Evolutionary conservation across 2,329 filamentous ascomycete genomes (phyloP).

Genomic region (Lojkania enalia): DNA sequence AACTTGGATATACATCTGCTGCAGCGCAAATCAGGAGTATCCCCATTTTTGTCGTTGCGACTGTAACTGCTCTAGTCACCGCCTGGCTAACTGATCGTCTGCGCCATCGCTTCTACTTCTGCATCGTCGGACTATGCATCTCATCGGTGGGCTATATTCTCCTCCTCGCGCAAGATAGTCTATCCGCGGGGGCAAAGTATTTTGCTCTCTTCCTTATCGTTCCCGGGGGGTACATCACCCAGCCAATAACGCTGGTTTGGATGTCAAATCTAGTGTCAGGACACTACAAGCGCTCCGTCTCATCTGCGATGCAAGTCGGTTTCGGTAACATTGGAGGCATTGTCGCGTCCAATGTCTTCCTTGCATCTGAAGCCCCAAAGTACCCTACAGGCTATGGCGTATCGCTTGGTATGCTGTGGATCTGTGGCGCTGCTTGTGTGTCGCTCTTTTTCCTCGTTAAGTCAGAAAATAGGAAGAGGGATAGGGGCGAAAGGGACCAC

Average conservation of each 20-base stretch:
- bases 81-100: constrained; percentile 55
- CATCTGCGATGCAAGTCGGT: constrained; percentile 51
- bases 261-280: constrained; percentile 61
- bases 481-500: constrained; percentile 51
- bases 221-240: constrained; percentile 57
- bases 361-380: constrained; percentile 49
- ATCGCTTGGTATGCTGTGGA: constrained; percentile 54
- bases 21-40: constrained; percentile 44
- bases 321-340: constrained; percentile 57
- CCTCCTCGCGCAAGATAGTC: constrained; percentile 51
- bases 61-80: constrained; percentile 37
- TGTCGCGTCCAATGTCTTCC: constrained; percentile 55
- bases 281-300: constrained; percentile 60
- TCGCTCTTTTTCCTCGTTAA: constrained; percentile 47
- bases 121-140: constrained; percentile 53
- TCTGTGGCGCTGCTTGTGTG: constrained; percentile 51
- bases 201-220: constrained; percentile 60
- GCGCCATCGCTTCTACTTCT: constrained; percentile 58
- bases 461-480: constrained; percentile 53
- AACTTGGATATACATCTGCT: constrained; percentile 44
- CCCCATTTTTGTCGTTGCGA: constrained; percentile 46
- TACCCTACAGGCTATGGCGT: constrained; percentile 57
- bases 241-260: constrained; percentile 61
- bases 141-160: constrained; percentile 54
- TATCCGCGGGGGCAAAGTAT: constrained; percentile 55